These are phyloP conservation scores for Venturia asperata DNA, from an alignment of 2,329 filamentous ascomycete species.

Conservation along the genomic window DNA sequence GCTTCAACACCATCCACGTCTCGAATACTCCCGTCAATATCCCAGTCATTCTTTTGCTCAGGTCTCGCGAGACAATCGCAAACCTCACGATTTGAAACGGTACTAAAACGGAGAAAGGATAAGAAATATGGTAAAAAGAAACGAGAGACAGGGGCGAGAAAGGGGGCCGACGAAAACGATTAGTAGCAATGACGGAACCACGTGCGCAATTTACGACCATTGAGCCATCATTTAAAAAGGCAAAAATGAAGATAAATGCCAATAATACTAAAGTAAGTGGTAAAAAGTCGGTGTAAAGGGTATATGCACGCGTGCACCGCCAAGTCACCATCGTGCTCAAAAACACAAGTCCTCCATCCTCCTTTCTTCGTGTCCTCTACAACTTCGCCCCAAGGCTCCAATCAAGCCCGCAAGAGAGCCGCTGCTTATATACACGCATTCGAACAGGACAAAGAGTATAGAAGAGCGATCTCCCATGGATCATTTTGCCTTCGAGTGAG, in stretches of 20 bases:
- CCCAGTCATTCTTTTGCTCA: no score
- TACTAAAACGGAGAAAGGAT: no score
- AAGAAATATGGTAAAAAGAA: no score
- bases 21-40: no score
- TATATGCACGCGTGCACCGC: slow-evolving; percentile 12
- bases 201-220: no score
- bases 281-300: slow-evolving; percentile 9
- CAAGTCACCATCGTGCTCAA: neutral
- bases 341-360: neutral
- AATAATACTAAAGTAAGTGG: neutral
- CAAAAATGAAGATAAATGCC: neutral
- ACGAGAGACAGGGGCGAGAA: no score
- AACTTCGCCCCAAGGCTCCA: neutral
- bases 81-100: no score
- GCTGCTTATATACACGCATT: neutral
- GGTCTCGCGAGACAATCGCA: no score
- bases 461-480: neutral
- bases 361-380: neutral
- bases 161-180: no score
- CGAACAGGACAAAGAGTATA: neutral
- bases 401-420: neutral
- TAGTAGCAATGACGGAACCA: no score
- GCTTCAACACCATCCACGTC: no score
- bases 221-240: neutral
- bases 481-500: neutral